Evolutionary conservation across 768 basidiomycete species (phyloP).

Genomic region (Tubosaeta sp.): DNA sequence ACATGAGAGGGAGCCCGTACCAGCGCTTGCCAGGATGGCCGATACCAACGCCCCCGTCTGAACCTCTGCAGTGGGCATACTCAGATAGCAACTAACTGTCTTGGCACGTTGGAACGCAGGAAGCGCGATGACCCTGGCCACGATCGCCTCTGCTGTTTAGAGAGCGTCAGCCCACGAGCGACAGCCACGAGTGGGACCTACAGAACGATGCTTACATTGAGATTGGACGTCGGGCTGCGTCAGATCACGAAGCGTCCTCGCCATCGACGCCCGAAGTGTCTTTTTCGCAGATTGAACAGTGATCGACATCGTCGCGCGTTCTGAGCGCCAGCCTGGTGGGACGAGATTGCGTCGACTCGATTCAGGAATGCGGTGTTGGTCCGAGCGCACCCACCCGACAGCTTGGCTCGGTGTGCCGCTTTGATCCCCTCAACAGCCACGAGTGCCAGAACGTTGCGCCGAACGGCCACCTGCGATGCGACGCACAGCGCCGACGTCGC

Average conservation of each 20-base stretch:
- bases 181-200: not conserved
- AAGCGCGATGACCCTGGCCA: conserved; percentile 43
- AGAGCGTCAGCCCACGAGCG: not conserved
- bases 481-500: conserved; percentile 36
- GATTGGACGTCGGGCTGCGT: conserved; percentile 42
- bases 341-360: conserved; percentile 1
- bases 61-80: conserved; percentile 71
- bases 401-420: conserved; percentile 7
- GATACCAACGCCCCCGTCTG: conserved; percentile 52
- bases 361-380: not conserved
- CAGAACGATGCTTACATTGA: conserved; percentile 46
- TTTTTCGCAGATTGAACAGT: conserved; percentile 43
- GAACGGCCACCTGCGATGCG: conserved; percentile 6
- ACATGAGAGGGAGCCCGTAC: conserved; percentile 34
- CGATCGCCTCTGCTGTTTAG: conserved; percentile 33
- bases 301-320: conserved; percentile 23
- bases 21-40: conserved; percentile 46
- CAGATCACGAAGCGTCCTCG: conserved; percentile 42
- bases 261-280: conserved; percentile 49
- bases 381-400: conserved; percentile 1
- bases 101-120: conserved; percentile 47
- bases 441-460: not conserved
- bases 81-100: conserved; percentile 70
- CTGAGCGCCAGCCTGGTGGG: not conserved
- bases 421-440: not conserved